These are phyloP conservation scores for Fusarium sp. DNA, from an alignment of 2,329 filamentous ascomycete genomes.

Conservation along the genomic window DNA sequence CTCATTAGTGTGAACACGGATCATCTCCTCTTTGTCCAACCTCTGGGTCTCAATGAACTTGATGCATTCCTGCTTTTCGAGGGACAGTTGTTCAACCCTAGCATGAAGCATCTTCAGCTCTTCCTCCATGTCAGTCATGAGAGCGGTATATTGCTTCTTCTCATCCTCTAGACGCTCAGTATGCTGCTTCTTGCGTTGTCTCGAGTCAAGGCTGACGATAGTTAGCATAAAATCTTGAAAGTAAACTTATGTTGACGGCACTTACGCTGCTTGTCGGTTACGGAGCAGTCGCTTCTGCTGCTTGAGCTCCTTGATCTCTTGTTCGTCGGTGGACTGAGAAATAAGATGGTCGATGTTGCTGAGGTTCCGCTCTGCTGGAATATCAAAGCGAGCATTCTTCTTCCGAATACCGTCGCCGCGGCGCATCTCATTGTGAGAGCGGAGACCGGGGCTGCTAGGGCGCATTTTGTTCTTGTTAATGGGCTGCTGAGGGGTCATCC, in stretches of 20 bases:
- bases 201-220: slow-evolving; percentile 80
- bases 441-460: slow-evolving; percentile 73
- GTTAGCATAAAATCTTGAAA: slow-evolving; percentile 20
- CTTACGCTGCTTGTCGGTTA: slow-evolving; percentile 97
- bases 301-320: slow-evolving; percentile 97
- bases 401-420: slow-evolving; percentile 92
- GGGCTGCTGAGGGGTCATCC: slow-evolving; percentile 59
- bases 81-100: slow-evolving; percentile 75
- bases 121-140: slow-evolving; percentile 82
- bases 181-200: slow-evolving; percentile 97
- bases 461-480: slow-evolving; percentile 67
- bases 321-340: slow-evolving; percentile 84
- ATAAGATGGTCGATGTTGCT: slow-evolving; percentile 96
- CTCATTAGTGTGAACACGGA: slow-evolving; percentile 88
- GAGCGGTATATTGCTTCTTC: slow-evolving; percentile 87
- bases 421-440: slow-evolving; percentile 79
- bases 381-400: slow-evolving; percentile 99
- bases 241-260: not conserved
- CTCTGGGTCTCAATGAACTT: slow-evolving; percentile 80
- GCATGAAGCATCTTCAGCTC: slow-evolving; percentile 74
- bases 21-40: slow-evolving; percentile 91
- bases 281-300: slow-evolving; percentile 94
- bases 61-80: slow-evolving; percentile 78
- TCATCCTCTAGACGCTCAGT: slow-evolving; percentile 96
- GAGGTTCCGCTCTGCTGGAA: slow-evolving; percentile 91